Evolutionary conservation across 2,329 filamentous ascomycete genomes (phyloP).

Genomic region (Fusarium oxysporum): DNA sequence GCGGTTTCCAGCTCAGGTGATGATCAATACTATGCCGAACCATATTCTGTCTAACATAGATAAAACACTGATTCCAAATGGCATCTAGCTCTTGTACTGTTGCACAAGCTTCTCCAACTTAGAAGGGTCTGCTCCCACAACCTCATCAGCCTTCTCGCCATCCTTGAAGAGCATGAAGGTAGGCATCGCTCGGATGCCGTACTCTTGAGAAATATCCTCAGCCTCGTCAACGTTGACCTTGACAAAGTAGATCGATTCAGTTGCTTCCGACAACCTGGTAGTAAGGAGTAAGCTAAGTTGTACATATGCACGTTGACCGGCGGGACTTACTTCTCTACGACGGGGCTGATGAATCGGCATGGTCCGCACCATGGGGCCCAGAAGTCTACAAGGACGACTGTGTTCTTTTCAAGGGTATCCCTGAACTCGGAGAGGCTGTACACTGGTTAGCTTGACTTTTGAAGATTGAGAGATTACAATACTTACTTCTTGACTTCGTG

Average conservation of each 20-base stretch:
- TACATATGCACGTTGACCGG: accelerated
- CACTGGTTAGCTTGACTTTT: accelerated
- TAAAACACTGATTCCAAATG: too few relatives aligned
- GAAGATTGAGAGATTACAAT: accelerated
- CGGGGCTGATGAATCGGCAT: constrained; percentile 3
- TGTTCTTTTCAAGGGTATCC: neutral
- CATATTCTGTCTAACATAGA: too few relatives aligned
- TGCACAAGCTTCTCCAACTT: neutral
- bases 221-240: constrained; percentile 3
- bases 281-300: neutral
- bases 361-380: constrained; percentile 23
- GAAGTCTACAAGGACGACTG: neutral
- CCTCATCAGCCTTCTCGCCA: neutral
- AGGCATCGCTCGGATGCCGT: constrained; percentile 10
- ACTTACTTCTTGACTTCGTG: neutral
- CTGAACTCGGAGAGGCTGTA: neutral
- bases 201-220: neutral
- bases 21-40: too few relatives aligned
- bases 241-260: neutral
- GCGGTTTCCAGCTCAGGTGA: too few relatives aligned
- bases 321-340: neutral
- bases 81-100: neutral
- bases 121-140: neutral
- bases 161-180: constrained; percentile 1
- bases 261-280: neutral